Base-by-base conservation (phyloP, 2,329 filamentous ascomycete species). In the Aspergillus tanneri region DNA sequence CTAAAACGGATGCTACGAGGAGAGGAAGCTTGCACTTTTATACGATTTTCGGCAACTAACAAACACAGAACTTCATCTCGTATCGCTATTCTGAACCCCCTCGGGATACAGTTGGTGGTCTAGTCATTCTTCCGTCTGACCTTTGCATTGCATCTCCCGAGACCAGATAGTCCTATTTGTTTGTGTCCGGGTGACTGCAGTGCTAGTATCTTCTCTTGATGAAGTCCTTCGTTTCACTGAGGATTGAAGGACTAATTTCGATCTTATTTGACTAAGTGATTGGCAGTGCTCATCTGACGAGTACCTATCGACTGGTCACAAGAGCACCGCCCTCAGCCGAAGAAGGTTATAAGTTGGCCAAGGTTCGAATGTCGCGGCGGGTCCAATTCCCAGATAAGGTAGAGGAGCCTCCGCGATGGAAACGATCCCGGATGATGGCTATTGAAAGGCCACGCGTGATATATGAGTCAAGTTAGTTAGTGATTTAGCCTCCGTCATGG, bases 71-170 rank as follows among this genome's bases (percentile, higher is more conserved):
- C 16, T 10, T 12, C 10, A 4, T 7, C 19, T 12, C 9, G 8
- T 11, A 11, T 23, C 5, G 18, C 14, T 12, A 2, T 35, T 23
- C 25, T 27, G 40, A 40, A 34, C 35, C 14, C 5, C 14, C 18
- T 5, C 19, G 9, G 28, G n/a, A 23, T 37, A 11, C 12, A 27
- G 36, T 48, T 22, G 30, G 50, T 56, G 50, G 52, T 45, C 41
- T 49, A 47, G 52, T 52, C 47, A 52, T 47, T 43, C 30, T 32
- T 39, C 28, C 48, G 51, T 52, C 53, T 54, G 51, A 54, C 51
- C 50, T 38, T 19, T 36, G 18, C 22, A 24, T 41, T 48, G 24
- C 27, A 28, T 10, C 21, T 37, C 28, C 40, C 16, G 40, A 32
- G 35, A 32, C n/a, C 39, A 19, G 27, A 44, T 37, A 37, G 41